A percentile compares a stretch with the other conserved stretches of the same genome.
Conservation (phyloP, 805 yeast species). For the Teunomyces panamensis region DNA sequence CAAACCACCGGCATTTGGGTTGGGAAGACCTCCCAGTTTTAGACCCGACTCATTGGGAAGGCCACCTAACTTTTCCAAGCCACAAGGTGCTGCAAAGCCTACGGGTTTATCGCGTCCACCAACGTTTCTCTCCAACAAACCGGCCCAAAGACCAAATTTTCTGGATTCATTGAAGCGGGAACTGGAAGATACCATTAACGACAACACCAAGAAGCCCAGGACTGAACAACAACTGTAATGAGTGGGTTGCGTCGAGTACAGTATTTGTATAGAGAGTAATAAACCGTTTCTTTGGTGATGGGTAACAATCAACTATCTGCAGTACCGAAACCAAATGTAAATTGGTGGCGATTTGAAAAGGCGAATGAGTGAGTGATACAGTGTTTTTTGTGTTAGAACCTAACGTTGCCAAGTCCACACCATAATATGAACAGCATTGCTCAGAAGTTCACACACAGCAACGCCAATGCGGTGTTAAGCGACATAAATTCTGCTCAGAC, state of each 20-base stretch:
- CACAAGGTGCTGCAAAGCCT: constrained; percentile 29
- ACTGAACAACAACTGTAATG: background rate
- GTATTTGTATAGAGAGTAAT: background rate
- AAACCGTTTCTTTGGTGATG: background rate
- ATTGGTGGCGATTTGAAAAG: constrained; percentile 4
- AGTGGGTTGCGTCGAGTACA: background rate
- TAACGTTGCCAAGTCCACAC: background rate
- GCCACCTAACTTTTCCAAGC: constrained; percentile 24
- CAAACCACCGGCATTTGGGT: constrained; percentile 25
- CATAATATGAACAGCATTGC: constrained; percentile 38
- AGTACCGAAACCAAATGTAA: background rate
- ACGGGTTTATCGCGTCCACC: constrained; percentile 36
- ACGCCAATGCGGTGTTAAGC: constrained; percentile 21
- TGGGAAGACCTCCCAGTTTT: constrained; percentile 24
- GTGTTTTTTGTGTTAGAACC: background rate
- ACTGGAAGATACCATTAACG: constrained; percentile 4
- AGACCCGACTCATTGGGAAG: constrained; percentile 19
- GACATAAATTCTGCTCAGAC: constrained; percentile 29
- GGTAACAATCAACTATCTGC: background rate
- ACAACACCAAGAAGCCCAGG: constrained; percentile 4
- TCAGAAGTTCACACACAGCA: constrained; percentile 32
- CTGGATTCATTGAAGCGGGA: constrained; percentile 6
- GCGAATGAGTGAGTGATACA: background rate
- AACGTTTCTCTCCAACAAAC: constrained; percentile 34
- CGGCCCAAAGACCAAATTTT: constrained; percentile 4